phyloP scores from a whole-genome alignment of 306 rosid genomes.

The Gynostemma pentaphyllum region DNA sequence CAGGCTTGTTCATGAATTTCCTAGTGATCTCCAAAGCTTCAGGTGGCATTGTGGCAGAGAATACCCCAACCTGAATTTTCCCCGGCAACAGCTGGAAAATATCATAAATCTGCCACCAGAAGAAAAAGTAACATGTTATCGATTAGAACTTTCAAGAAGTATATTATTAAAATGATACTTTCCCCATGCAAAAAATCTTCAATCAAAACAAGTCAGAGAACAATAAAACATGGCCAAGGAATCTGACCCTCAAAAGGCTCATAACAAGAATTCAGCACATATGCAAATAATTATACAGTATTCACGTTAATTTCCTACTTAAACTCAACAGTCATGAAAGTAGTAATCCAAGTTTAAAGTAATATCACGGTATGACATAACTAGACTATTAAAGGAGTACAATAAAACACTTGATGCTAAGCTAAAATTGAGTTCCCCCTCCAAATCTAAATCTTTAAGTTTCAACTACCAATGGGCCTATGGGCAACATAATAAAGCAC shows the following conservation, averaged over 20 bases:
- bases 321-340: neutral
- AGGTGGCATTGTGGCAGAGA: constrained; percentile 99
- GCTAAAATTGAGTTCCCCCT: no score
- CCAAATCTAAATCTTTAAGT: neutral
- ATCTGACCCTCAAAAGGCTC: neutral
- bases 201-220: neutral
- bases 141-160: neutral
- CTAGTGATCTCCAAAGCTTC: constrained; percentile 95
- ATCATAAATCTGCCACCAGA: constrained; percentile 65
- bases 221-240: neutral
- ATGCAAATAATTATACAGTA: neutral
- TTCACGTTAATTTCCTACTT: neutral
- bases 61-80: constrained; percentile 89
- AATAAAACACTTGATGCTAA: neutral
- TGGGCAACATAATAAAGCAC: neutral
- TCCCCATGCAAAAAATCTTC: neutral
- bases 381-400: neutral
- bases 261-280: neutral
- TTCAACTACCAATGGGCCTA: neutral
- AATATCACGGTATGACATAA: no score
- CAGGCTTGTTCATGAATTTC: constrained; percentile 95
- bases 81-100: constrained; percentile 91
- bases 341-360: no score
- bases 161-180: neutral
- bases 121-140: neutral